Evolutionary conservation across 495 filamentous ascomycete species (phyloP).

Genomic region (Aspergillus bridgeri): DNA sequence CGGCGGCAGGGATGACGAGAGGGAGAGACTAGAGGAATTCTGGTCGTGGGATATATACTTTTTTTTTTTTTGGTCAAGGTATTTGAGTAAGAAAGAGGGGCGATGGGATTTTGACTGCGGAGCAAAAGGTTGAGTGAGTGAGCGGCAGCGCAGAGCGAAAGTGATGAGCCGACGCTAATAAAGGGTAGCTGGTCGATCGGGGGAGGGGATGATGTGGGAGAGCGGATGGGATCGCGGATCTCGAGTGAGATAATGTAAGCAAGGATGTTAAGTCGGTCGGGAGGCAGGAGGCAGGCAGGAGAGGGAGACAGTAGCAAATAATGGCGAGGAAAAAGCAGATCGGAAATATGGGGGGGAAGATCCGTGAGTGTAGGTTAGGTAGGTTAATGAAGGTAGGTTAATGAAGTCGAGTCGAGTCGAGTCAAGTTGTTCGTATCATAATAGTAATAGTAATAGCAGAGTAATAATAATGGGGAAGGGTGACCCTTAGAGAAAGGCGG

Average conservation of each 20-base stretch:
- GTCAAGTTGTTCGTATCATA: too few species aligned
- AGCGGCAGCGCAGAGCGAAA: too few species aligned
- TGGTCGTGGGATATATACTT: background rate
- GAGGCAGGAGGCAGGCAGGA: background rate
- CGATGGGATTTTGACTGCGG: constrained; percentile 25
- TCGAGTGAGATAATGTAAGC: constrained; percentile 29
- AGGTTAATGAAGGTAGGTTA: too few species aligned
- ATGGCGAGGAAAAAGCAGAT: background rate
- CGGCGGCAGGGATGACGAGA: constrained; percentile 2
- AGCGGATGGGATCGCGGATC: constrained; percentile 22
- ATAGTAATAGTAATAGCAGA: too few species aligned
- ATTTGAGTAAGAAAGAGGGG: constrained; percentile 19
- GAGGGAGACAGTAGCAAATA: background rate
- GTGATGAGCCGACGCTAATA: constrained; percentile 28
- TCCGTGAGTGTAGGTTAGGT: too few species aligned
- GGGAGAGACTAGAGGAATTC: constrained; percentile 4
- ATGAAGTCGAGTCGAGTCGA: too few species aligned
- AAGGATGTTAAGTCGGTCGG: constrained; percentile 13
- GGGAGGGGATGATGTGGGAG: constrained; percentile 23
- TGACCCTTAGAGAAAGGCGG: too few species aligned
- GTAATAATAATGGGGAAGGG: too few species aligned
- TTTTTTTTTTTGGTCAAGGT: constrained; percentile 3
- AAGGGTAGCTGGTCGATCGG: constrained; percentile 17
- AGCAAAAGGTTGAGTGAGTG: constrained; percentile 22
- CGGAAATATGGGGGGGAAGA: background rate